Base-by-base conservation (phyloP, 371 early-diverging fungal genomes). In the Lichtheimia hyalospora region DNA sequence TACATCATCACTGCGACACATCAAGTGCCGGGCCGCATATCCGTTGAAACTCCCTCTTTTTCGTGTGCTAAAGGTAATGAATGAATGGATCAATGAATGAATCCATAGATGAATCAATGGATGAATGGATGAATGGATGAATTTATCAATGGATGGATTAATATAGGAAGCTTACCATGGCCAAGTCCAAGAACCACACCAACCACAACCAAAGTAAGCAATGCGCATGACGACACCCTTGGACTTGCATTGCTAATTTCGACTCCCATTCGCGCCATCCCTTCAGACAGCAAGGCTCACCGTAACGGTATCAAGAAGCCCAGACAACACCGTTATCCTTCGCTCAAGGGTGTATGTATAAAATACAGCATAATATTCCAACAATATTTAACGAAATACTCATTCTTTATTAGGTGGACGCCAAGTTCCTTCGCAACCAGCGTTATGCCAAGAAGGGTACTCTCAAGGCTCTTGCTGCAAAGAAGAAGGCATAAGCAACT, bases 381-480 rank as follows among this genome's bases (percentile, higher is more conserved):
- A 25, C 25, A 6, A 15, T 23, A 14, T 5, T 51, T 51, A 21
- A 51, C 15, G 21, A 7, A 25, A 34, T 48, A 25, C 60, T 10
- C n/a, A 28, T 39, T 53, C n/a, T 41, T 55, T 0, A n/a, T n/a
- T 71, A 86, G 86, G 85, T 95, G 61, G 94, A 94, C 85, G 91
- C 96, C 84, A 97, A 97, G 91, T 97, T 97, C 92, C 74, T 94
- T 74, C 93, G 97, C 75, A 98, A 98, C 93, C 96, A 96, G 86
- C 93, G 96, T 71, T 95, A 88, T 80, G 98, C 97, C 74, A 93
- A 91, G 89, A 88, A 88, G 79, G 96, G 81, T 64, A 77, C 77
- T 52, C 58, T 69, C 57, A 67, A 66, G 65, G 61, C 66, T 69
- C 75, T 70, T 66, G 85, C 67, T 73, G 84, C 71, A 67, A 77